phyloP scores from a whole-genome alignment of 805 yeast genomes.

The Torulaspora delbrueckii region DNA sequence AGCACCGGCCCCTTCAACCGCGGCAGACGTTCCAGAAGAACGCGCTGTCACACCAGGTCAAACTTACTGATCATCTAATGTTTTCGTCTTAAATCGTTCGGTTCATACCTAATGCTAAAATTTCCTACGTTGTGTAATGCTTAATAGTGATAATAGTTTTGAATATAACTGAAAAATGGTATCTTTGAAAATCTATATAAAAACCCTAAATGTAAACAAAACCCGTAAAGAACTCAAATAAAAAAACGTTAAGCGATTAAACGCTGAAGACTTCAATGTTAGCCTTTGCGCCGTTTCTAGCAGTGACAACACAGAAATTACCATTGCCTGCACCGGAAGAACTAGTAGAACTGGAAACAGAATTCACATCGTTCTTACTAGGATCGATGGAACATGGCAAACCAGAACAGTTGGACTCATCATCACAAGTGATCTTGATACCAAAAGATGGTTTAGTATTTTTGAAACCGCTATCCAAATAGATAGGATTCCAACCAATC shows the following conservation, averaged over 20 bases:
- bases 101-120: not conserved
- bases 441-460: slow-evolving; percentile 61
- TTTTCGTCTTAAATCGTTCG: not conserved
- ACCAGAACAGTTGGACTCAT: slow-evolving; percentile 65
- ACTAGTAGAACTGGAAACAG: slow-evolving; percentile 40
- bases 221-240: not conserved
- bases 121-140: not conserved
- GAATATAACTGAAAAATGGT: not conserved
- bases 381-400: slow-evolving; percentile 81
- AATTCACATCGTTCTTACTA: slow-evolving; percentile 52
- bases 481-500: slow-evolving; percentile 88
- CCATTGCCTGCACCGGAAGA: slow-evolving; percentile 60
- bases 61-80: not conserved
- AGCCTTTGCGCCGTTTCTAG: slow-evolving; percentile 56
- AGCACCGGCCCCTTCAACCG: not conserved
- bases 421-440: slow-evolving; percentile 67
- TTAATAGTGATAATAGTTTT: slow-evolving; percentile 1
- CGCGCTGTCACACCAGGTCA: not conserved
- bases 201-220: not conserved
- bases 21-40: not conserved
- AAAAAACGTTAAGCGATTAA: slow-evolving; percentile 1
- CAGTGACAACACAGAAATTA: slow-evolving; percentile 81
- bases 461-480: slow-evolving; percentile 56
- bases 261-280: slow-evolving; percentile 60
- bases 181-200: slow-evolving; percentile 7